These are phyloP conservation scores for Fragilaria radians DNA, from an alignment of 108 stramenopile species.

Conservation along the genomic window DNA sequence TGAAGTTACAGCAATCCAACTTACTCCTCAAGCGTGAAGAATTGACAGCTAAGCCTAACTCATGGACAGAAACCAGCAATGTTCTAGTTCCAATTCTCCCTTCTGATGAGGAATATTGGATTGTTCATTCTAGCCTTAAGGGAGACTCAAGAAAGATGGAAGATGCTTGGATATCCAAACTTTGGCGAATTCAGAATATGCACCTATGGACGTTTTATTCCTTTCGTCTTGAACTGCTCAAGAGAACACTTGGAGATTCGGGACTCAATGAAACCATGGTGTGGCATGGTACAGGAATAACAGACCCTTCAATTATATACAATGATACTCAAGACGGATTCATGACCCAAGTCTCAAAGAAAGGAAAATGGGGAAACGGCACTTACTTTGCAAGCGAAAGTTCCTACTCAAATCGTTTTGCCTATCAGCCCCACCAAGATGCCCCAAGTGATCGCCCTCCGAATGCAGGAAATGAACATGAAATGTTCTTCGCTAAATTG, in stretches of 20 bases:
- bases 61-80: neutral
- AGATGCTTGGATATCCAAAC: neutral
- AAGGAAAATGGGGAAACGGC: slow-evolving; percentile 1
- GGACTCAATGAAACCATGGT: neutral
- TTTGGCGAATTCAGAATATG: slow-evolving; percentile 4
- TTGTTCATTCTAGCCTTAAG: neutral
- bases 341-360: slow-evolving; percentile 1
- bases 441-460: neutral
- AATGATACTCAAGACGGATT: slow-evolving; percentile 7
- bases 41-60: neutral
- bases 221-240: neutral
- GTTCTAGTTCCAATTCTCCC: neutral
- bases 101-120: slow-evolving; percentile 1
- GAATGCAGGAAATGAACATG: neutral
- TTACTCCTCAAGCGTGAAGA: neutral
- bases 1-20: neutral
- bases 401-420: neutral
- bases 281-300: slow-evolving; percentile 1
- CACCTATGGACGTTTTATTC: neutral
- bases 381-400: neutral
- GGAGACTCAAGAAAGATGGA: neutral
- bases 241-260: neutral
- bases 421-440: neutral
- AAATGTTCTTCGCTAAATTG: slow-evolving; percentile 4
- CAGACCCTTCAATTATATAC: slow-evolving; percentile 3